A percentile compares a stretch with the other conserved stretches of the same genome.
Conservation (phyloP, 495 filamentous ascomycete species). For the Astrothelium macrocarpum region DNA sequence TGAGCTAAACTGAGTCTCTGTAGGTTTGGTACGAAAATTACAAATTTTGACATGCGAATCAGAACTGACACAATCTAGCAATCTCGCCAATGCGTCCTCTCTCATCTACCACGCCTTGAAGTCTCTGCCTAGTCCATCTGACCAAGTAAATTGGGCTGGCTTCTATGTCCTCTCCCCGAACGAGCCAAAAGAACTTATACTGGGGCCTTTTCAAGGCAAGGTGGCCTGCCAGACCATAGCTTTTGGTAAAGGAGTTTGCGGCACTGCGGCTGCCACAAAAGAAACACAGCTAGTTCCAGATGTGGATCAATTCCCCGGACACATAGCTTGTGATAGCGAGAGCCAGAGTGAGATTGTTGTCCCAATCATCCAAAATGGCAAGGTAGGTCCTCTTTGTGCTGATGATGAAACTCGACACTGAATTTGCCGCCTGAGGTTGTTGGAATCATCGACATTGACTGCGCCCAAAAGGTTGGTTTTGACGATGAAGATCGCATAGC, state of each 20-base stretch:
- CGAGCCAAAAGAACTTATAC: conserved; percentile 45
- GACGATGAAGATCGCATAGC: conserved; percentile 61
- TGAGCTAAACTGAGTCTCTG: neutral
- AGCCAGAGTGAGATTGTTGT: conserved; percentile 87
- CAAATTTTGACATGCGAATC: too few relatives aligned
- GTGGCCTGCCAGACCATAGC: conserved; percentile 79
- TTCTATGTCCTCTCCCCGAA: conserved; percentile 70
- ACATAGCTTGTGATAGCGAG: conserved; percentile 83
- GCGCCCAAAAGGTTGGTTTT: conserved; percentile 59
- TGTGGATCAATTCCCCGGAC: conserved; percentile 69
- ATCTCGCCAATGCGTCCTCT: conserved; percentile 74
- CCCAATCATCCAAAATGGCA: conserved; percentile 53
- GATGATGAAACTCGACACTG: neutral
- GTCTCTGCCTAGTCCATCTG: conserved; percentile 64
- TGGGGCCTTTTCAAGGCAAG: conserved; percentile 83
- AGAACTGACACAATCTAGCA: conserved; percentile 43
- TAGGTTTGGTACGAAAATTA: conserved; percentile 57
- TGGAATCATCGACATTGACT: conserved; percentile 85
- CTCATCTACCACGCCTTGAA: conserved; percentile 81
- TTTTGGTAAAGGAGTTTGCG: conserved; percentile 76
- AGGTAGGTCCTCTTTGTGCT: conserved; percentile 34
- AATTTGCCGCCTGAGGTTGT: conserved; percentile 46
- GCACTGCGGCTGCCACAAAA: conserved; percentile 55
- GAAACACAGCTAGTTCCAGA: conserved; percentile 65
- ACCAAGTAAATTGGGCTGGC: conserved; percentile 77